Conservation (phyloP, 2,329 filamentous ascomycete genomes). For the Fusarium equiseti region DNA sequence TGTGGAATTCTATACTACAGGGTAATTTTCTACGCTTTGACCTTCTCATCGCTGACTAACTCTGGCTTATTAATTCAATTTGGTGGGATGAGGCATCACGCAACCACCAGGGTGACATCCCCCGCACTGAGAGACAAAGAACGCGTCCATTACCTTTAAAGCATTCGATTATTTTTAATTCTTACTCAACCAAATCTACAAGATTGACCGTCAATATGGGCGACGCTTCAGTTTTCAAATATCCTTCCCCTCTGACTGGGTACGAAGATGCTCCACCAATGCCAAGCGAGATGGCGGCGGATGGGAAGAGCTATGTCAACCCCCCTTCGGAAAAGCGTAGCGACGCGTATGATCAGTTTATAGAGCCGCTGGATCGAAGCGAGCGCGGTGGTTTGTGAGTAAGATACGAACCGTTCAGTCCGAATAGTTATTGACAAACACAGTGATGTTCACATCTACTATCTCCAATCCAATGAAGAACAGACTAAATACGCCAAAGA, state of each 20-base stretch:
- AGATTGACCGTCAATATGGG: slow-evolving; percentile 22
- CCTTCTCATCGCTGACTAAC: neutral
- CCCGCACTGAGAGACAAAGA: neutral
- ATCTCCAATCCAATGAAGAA: slow-evolving; percentile 71
- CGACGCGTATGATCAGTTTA: slow-evolving; percentile 77
- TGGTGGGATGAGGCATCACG: neutral
- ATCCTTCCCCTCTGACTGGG: slow-evolving; percentile 66
- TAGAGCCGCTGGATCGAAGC: slow-evolving; percentile 74
- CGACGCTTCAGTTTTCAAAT: slow-evolving; percentile 36
- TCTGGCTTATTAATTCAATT: neutral
- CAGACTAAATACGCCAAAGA: slow-evolving; percentile 77
- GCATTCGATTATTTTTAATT: neutral
- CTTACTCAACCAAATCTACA: neutral
- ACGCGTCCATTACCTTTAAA: neutral
- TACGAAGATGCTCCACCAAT: slow-evolving; percentile 69
- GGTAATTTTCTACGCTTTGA: neutral
- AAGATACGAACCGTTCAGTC: rapidly evolving
- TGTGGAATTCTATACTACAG: neutral
- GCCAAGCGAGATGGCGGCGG: slow-evolving; percentile 69
- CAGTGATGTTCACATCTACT: slow-evolving; percentile 88
- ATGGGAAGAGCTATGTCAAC: slow-evolving; percentile 84
- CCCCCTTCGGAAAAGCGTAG: slow-evolving; percentile 71
- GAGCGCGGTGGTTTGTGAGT: slow-evolving; percentile 77
- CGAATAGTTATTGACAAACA: neutral
- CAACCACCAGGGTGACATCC: neutral